Percentiles rank a stretch among this genome's conserved stretches.
These are phyloP conservation scores for Aristolochia fimbriata DNA, from an alignment of 164 flowering plant species.

Conservation along the genomic window DNA sequence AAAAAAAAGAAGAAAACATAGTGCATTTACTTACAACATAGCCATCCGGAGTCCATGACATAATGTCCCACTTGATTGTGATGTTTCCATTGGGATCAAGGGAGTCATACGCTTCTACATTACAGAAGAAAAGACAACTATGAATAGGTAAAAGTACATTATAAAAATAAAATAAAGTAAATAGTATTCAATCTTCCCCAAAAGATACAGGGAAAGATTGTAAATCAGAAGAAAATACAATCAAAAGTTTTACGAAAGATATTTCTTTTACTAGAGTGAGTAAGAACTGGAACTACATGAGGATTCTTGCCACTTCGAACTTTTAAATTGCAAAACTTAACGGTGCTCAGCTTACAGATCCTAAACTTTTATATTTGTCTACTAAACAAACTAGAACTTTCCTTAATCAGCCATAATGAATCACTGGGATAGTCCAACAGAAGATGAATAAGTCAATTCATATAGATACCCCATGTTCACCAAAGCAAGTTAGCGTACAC, in stretches of 20 bases:
- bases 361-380: too few relatives aligned
- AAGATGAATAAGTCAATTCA: too few relatives aligned
- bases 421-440: too few relatives aligned
- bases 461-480: too few relatives aligned
- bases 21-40: constrained; percentile 47
- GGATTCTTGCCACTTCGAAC: too few relatives aligned
- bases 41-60: constrained; percentile 74
- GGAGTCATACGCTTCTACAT: constrained; percentile 62
- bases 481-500: too few relatives aligned
- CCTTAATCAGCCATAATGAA: too few relatives aligned
- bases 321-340: too few relatives aligned
- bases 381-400: too few relatives aligned
- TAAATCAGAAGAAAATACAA: neutral
- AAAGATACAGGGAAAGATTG: neutral
- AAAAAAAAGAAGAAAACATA: neutral
- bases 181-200: neutral
- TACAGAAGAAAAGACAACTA: constrained; percentile 1
- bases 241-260: neutral
- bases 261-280: too few relatives aligned
- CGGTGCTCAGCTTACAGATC: too few relatives aligned
- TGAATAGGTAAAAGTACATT: neutral
- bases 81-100: constrained; percentile 72
- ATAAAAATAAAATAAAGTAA: neutral
- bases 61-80: constrained; percentile 75
- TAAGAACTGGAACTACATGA: too few relatives aligned